These are phyloP conservation scores for Monosporozyma yasuniensis DNA, from an alignment of 805 yeast genomes.

Conservation along the genomic window DNA sequence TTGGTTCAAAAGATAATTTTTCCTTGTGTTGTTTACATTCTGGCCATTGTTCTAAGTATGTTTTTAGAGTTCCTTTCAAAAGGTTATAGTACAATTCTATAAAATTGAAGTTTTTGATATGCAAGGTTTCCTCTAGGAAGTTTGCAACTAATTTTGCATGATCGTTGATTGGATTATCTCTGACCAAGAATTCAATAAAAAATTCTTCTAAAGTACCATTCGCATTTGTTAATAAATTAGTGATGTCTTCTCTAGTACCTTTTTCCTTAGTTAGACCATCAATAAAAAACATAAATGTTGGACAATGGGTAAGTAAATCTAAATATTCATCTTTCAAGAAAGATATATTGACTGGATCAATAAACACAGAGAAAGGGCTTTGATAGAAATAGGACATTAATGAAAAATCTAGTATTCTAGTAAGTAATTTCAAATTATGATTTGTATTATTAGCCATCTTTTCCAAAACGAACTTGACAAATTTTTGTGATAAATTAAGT, in stretches of 20 bases:
- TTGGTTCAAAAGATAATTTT: conserved; percentile 22
- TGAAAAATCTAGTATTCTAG: conserved; percentile 28
- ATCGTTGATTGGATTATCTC: conserved; percentile 29
- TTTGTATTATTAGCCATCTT: conserved; percentile 29
- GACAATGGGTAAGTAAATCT: conserved; percentile 22
- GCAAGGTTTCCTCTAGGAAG: conserved; percentile 18
- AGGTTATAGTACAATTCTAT: conserved; percentile 27
- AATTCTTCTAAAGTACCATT: conserved; percentile 23
- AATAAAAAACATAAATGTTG: conserved; percentile 29
- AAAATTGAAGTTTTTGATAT: conserved; percentile 23
- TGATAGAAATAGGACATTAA: conserved; percentile 30
- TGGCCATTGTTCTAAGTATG: conserved; percentile 23
- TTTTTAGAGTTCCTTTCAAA: conserved; percentile 17
- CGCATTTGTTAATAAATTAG: conserved; percentile 18
- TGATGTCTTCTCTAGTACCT: conserved; percentile 22
- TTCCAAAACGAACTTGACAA: conserved; percentile 23
- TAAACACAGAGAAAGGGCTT: conserved; percentile 29
- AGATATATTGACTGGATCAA: conserved; percentile 28
- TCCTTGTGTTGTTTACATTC: conserved; percentile 13
- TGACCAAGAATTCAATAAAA: conserved; percentile 27
- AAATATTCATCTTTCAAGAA: conserved; percentile 23
- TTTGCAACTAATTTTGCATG: conserved; percentile 23
- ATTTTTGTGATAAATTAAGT: conserved; percentile 24
- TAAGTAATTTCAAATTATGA: conserved; percentile 25
- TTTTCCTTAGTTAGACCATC: conserved; percentile 23